phyloP scores from a whole-genome alignment of 1,284 basidiomycete species.

The Ustilago tritici region DNA sequence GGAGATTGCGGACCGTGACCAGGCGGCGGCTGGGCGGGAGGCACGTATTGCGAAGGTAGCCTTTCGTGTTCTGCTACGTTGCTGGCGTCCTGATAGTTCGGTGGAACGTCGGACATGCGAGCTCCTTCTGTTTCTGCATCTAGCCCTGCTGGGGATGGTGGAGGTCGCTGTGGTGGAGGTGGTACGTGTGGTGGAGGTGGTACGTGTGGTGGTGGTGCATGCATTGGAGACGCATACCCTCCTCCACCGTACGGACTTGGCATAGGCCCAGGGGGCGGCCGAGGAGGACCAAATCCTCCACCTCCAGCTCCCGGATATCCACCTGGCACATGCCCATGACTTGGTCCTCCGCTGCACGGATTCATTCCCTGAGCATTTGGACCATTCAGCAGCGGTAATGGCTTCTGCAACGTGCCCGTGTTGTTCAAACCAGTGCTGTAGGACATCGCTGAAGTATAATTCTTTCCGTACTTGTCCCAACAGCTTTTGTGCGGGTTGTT shows the following conservation, averaged over 20 bases:
- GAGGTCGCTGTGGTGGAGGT: slow-evolving; percentile 1
- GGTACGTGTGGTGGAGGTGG: slow-evolving; percentile 14
- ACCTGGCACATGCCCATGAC: slow-evolving; percentile 36
- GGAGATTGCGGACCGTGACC: slow-evolving; percentile 12
- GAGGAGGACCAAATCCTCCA: slow-evolving; percentile 11
- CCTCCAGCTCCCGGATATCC: slow-evolving; percentile 39
- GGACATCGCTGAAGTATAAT: slow-evolving; percentile 42
- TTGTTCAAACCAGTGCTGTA: slow-evolving; percentile 43
- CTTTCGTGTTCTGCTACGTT: slow-evolving; percentile 31
- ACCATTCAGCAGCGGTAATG: slow-evolving; percentile 26
- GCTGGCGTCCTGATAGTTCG: slow-evolving; percentile 51
- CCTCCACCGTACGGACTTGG: slow-evolving; percentile 8
- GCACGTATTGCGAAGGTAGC: slow-evolving; percentile 45
- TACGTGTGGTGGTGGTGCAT: slow-evolving; percentile 17
- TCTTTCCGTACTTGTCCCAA: slow-evolving; percentile 55
- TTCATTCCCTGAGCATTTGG: not conserved
- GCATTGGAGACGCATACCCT: slow-evolving; percentile 16
- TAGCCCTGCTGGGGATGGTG: slow-evolving; percentile 9
- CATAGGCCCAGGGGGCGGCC: not conserved
- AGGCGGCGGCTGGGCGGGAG: slow-evolving; percentile 36
- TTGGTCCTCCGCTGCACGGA: slow-evolving; percentile 14
- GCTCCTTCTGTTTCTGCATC: slow-evolving; percentile 51
- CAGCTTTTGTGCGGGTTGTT: slow-evolving; percentile 51
- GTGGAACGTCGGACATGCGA: slow-evolving; percentile 48
- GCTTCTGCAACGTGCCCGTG: slow-evolving; percentile 35